Base-by-base conservation (phyloP, 768 basidiomycete species). In the Mycena rosella region DNA sequence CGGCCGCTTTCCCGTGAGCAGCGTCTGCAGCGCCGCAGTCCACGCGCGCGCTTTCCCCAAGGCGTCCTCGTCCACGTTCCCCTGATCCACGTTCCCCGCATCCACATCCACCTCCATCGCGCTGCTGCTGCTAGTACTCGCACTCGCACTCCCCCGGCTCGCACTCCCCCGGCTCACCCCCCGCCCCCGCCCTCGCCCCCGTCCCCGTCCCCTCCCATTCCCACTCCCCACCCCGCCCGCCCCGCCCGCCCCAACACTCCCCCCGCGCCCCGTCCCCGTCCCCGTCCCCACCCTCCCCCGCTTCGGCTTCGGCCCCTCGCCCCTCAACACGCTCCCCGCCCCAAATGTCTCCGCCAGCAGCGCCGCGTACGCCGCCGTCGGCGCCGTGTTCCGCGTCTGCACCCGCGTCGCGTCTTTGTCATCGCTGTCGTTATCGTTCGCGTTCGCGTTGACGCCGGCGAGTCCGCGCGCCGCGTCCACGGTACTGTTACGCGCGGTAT, bases 301-400 rank as follows among this genome's bases (percentile, higher is more conserved):
- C 18, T 32, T 9, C 14, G 53, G 32, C 45, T 27, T 38, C 29
- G 29, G 17, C 24, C 30, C 32, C 36, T n/a, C 65, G 8, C 61
- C 69, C 24, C 69, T 57, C 61, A 52, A 9, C 36, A 15, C 57
- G 22, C 60, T 63, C 45, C 65, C 69, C 30, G 65, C 15, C 27
- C 69, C 65, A 20, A 71, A 71, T 26, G 58, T 18, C 10, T 71
- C 65, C 62, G 67, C 69, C 26, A 71, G 49, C 53, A 51, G 60
- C 56, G n/a, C 34, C 8, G 47, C 7, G 40, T 70, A 70, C 27
- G 48, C 60, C 34, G 42, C 61, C 45, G 69, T 55, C 36, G 53
- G 65, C 26, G 65, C 53, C 24, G 65, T 56, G 48, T 55, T 67
- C 51, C 57, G 51, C 38, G 42, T 27, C 30, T 27, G 32, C n/a